A percentile compares a stretch with the other conserved stretches of the same genome.
phyloP scores from a whole-genome alignment of 768 basidiomycete genomes.

The Serpula lacrymans region DNA sequence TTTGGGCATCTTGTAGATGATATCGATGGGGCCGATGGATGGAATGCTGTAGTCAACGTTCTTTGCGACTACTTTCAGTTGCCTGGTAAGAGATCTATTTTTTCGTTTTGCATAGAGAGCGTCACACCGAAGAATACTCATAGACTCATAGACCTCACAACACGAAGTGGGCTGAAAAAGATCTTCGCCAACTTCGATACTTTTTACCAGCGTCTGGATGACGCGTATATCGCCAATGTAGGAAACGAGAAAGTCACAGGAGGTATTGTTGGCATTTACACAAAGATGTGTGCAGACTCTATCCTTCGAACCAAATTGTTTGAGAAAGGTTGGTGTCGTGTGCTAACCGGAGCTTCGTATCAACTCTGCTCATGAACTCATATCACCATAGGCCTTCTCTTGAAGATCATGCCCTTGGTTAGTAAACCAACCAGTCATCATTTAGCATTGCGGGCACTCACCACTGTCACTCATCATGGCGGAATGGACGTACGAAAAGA shows the following conservation, averaged over 20 bases:
- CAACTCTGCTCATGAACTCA: conserved; percentile 2
- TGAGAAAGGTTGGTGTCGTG: conserved; percentile 42
- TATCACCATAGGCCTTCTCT: conserved; percentile 44
- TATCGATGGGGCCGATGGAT: conserved; percentile 46
- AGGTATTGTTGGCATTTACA: conserved; percentile 58
- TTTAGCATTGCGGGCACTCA: conserved; percentile 52
- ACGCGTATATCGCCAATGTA: conserved; percentile 39
- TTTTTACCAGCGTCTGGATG: conserved; percentile 48
- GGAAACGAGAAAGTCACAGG: conserved; percentile 50
- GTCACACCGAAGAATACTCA: not conserved
- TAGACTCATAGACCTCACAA: conserved; percentile 44
- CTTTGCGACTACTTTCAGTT: conserved; percentile 50
- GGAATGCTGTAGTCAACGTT: conserved; percentile 43
- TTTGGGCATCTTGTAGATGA: conserved; percentile 28
- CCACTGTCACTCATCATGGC: conserved; percentile 61
- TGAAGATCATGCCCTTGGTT: conserved; percentile 55
- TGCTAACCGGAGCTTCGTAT: not conserved
- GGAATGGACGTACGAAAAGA: conserved; percentile 45
- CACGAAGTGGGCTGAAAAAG: conserved; percentile 58
- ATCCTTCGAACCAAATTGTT: conserved; percentile 59
- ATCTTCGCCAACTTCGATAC: conserved; percentile 55
- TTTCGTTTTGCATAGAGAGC: no score
- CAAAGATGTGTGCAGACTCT: conserved; percentile 60
- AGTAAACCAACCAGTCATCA: conserved; percentile 44
- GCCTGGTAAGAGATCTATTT: conserved; percentile 46